Conservation (phyloP, 1,284 basidiomycete species). For the Puccinia triticina region DNA sequence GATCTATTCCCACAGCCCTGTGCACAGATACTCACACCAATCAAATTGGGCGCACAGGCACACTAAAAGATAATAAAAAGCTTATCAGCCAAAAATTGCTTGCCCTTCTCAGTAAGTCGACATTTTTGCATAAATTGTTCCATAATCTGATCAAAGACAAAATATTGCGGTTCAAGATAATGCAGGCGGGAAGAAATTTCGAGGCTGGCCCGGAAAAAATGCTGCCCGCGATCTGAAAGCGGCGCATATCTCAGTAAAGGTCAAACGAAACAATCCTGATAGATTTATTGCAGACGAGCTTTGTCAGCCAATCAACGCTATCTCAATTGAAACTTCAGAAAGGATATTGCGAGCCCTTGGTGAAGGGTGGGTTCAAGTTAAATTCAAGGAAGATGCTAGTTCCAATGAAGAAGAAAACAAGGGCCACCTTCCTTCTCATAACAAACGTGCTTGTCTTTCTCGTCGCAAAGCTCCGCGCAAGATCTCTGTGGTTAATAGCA, state of each 20-base stretch:
- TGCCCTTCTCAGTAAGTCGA: neutral
- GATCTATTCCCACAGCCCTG: neutral
- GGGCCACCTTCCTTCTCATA: no score
- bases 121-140: neutral
- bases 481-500: no score
- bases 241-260: neutral
- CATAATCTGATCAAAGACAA: neutral
- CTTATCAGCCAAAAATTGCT: neutral
- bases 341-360: neutral
- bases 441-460: no score
- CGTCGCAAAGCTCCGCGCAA: no score
- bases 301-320: constrained; percentile 10
- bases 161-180: neutral
- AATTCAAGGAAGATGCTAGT: neutral
- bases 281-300: neutral
- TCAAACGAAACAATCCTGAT: neutral
- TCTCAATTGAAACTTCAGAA: neutral
- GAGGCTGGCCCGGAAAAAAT: constrained; percentile 8
- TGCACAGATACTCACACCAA: neutral
- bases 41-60: no score
- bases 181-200: neutral
- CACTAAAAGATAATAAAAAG: constrained; percentile 4
- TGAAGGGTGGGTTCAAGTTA: constrained; percentile 16
- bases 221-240: neutral
- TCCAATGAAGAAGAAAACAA: no score